These are phyloP conservation scores for Neotropicomus parvogracilis DNA, from an alignment of 1,284 basidiomycete genomes.

Conservation along the genomic window DNA sequence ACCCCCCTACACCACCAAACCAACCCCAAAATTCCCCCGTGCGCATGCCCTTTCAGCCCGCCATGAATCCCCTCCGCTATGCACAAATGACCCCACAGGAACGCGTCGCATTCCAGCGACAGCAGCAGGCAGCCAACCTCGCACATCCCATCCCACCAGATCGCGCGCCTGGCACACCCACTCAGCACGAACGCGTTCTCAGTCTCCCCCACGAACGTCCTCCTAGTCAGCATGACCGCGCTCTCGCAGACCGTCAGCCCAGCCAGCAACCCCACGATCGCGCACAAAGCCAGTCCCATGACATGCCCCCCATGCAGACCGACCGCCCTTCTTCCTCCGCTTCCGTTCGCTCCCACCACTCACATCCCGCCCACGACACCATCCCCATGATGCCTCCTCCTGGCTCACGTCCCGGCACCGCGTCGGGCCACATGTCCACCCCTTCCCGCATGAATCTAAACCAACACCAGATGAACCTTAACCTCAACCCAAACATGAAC, in stretches of 20 bases:
- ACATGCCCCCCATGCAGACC: slow-evolving; percentile 11
- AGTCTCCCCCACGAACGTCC: slow-evolving; percentile 23
- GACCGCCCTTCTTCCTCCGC: slow-evolving; percentile 31
- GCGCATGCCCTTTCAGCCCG: slow-evolving; percentile 19
- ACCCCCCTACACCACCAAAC: slow-evolving; percentile 9
- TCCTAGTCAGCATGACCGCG: slow-evolving; percentile 24
- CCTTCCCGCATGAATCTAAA: slow-evolving; percentile 23
- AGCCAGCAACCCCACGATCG: slow-evolving; percentile 24
- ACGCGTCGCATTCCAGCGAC: slow-evolving; percentile 22
- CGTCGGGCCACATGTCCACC: slow-evolving; percentile 16
- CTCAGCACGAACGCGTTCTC: slow-evolving; percentile 21
- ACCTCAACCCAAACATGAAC: slow-evolving; percentile 25
- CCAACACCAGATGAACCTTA: slow-evolving; percentile 26
- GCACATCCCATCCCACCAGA: slow-evolving; percentile 17
- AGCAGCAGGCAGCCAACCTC: slow-evolving; percentile 17
- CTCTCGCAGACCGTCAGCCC: slow-evolving; percentile 16
- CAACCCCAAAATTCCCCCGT: slow-evolving; percentile 17
- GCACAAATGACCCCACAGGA: slow-evolving; percentile 23
- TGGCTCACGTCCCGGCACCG: slow-evolving; percentile 27
- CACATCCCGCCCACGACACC: slow-evolving; percentile 22
- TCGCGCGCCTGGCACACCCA: slow-evolving; percentile 19
- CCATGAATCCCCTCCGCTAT: slow-evolving; percentile 20
- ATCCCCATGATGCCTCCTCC: slow-evolving; percentile 26
- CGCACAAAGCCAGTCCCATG: slow-evolving; percentile 23
- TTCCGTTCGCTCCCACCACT: slow-evolving; percentile 32